These are phyloP conservation scores for Schizochytrium sp. DNA, from an alignment of 108 stramenopile genomes.

Conservation along the genomic window DNA sequence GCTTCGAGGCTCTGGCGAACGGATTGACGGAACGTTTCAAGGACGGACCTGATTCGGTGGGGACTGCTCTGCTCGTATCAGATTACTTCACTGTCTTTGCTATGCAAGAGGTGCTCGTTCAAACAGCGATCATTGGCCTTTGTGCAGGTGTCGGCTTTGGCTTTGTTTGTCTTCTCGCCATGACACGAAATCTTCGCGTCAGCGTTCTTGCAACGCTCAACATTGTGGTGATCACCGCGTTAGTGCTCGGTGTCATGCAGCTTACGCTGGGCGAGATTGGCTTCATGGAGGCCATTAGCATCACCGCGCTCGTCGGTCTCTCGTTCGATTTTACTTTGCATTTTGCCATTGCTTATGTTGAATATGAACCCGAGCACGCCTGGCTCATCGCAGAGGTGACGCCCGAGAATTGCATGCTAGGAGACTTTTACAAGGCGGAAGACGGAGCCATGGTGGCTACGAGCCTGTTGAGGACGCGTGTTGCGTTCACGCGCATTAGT, in stretches of 20 bases:
- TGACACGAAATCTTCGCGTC: neutral
- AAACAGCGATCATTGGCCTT: neutral
- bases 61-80: neutral
- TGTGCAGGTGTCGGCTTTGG: neutral
- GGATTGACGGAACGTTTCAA: neutral
- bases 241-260: neutral
- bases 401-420: neutral
- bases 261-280: neutral
- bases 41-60: neutral
- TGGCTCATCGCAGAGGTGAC: neutral
- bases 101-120: neutral
- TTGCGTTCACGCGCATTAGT: neutral
- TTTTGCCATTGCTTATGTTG: slow-evolving; percentile 21
- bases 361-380: neutral
- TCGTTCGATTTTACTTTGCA: slow-evolving; percentile 32
- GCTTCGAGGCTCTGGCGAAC: neutral
- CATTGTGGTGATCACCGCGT: neutral
- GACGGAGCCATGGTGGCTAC: neutral
- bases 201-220: neutral
- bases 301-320: slow-evolving; percentile 24
- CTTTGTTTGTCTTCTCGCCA: neutral
- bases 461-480: neutral
- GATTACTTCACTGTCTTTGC: neutral
- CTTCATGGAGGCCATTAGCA: neutral
- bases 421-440: neutral